Base-by-base conservation (phyloP, 1,284 basidiomycete species). In the Cryptococcus floricola region DNA sequence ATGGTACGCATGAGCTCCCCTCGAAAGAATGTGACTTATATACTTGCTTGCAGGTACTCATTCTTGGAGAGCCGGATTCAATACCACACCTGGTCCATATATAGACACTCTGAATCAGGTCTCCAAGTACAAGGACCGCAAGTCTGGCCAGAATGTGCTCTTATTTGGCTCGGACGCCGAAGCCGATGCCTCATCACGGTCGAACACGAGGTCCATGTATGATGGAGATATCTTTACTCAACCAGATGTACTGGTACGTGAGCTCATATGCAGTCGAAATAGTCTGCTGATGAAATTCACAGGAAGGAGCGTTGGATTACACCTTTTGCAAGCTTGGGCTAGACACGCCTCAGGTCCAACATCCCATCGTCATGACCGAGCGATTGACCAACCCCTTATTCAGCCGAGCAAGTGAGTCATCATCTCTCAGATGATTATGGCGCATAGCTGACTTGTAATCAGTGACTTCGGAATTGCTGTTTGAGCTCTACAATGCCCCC, bases 391-490 rank as follows among this genome's bases (percentile, higher is more conserved):
- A 92, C 41, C 93, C 94, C 0, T 76, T 95, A 28, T 91, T 95
- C 77, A 95, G 91, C 10, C 81, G 96, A 73, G 82, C 86, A 39
- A 75, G 91, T 93, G 74, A 57, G 88, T 83, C 18, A 16, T 39
- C 23, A 16, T 28, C 16, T 19, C 5, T 23, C 34, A 8, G 5
- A 27, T 47, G n/a, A n/a, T 3, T 18, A 16, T n/a, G 13, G 12
- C 16, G 14, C n/a, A 16, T 47, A 18, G 10, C 23, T 53, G 31
- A 43, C 18, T 23, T 19, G 12, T 8, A 9, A n/a, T 51, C 52
- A 89, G 89, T 96, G 58, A 96, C 93, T 27, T 94, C 93, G 1
- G 96, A 99, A 72, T 84, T 99, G 25, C 84, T 98, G 75, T 99
- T 99, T 71, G 96, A 99, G 78, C 84, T 87, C 48, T 99, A 98